Evolutionary conservation across 2,329 filamentous ascomycete genomes (phyloP).

Genomic region (Diaporthe australafricana): DNA sequence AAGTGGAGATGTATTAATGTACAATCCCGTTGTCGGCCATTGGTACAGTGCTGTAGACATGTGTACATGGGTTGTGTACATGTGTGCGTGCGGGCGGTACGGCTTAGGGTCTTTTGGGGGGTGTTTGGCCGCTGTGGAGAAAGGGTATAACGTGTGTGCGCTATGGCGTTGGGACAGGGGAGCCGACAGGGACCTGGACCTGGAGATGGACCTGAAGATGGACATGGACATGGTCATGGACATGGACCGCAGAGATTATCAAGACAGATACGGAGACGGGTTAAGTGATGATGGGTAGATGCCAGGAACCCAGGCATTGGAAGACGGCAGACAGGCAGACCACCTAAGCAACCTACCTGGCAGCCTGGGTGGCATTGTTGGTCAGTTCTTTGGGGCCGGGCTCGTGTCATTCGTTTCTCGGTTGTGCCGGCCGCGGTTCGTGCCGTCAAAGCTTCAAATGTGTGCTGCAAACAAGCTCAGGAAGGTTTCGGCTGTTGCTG

Average conservation of each 20-base stretch:
- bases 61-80: not conserved
- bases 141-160: not conserved
- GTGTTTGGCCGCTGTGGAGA: not conserved
- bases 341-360: not conserved
- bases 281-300: not conserved
- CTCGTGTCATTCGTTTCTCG: not conserved
- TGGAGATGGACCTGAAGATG: no score
- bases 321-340: not conserved
- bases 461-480: constrained; percentile 4
- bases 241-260: not conserved
- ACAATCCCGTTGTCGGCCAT: no score
- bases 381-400: not conserved
- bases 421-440: not conserved
- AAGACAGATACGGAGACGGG: not conserved
- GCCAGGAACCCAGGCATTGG: not conserved
- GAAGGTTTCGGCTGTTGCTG: constrained; percentile 20
- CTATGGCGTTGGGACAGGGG: not conserved
- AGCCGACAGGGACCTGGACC: no score
- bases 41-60: no score
- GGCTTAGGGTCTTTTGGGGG: not conserved
- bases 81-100: not conserved
- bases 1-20: no score
- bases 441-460: constrained; percentile 12
- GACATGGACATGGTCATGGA: constrained; percentile 4
- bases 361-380: no score